A percentile compares a stretch with the other conserved stretches of the same genome.
Conservation (phyloP, 495 filamentous ascomycete species). For the Podospora fimiseda region DNA sequence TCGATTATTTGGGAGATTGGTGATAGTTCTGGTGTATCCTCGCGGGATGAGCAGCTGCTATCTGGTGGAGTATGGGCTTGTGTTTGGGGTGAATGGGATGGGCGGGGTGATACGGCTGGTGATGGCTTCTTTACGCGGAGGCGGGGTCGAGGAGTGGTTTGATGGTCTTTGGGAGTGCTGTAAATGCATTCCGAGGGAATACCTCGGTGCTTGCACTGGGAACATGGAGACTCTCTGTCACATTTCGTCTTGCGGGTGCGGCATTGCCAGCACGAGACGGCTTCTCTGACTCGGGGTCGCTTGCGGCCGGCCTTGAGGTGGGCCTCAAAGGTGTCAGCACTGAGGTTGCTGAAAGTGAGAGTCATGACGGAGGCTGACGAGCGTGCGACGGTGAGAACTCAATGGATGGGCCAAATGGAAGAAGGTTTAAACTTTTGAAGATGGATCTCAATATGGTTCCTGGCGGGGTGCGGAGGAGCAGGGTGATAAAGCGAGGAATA, state of each 20-base stretch:
- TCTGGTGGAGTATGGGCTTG: constrained; percentile 11
- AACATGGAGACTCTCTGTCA: constrained; percentile 52
- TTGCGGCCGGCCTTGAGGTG: constrained; percentile 18
- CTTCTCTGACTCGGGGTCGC: constrained; percentile 17
- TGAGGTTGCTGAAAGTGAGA: constrained; percentile 19
- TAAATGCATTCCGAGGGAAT: constrained; percentile 13
- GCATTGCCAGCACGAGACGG: constrained; percentile 32
- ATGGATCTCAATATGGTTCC: background rate
- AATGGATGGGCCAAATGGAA: too few relatives aligned
- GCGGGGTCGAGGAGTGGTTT: background rate
- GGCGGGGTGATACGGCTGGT: background rate
- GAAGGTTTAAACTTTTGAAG: too few relatives aligned
- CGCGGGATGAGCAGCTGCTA: constrained; percentile 10
- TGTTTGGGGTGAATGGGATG: background rate
- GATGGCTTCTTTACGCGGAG: background rate
- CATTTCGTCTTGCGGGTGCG: constrained; percentile 56
- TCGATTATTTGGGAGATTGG: background rate
- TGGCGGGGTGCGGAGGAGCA: background rate
- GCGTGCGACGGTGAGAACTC: too few relatives aligned
- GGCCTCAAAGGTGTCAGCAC: constrained; percentile 18
- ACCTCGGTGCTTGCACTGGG: constrained; percentile 16
- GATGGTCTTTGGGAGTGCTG: background rate
- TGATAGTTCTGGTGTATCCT: constrained; percentile 7
- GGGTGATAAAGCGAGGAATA: too few relatives aligned
- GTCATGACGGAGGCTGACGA: constrained; percentile 6